Percentiles rank a stretch among this genome's conserved stretches.
phyloP scores from a whole-genome alignment of 176 grass and related monocot genomes.

The Triticum monococcum region DNA sequence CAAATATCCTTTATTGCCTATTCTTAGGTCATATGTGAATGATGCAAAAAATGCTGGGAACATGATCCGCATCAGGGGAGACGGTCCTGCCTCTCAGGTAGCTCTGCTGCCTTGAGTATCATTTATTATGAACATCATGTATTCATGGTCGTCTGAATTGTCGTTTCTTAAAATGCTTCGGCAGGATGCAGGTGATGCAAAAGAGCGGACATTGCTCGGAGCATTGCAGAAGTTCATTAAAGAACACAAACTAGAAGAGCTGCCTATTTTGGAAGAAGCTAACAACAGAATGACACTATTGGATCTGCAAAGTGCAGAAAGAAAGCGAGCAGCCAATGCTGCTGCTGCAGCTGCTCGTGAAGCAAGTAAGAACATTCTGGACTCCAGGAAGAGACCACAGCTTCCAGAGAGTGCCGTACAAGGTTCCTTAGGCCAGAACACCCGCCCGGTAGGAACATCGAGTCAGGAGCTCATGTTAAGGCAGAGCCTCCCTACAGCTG shows the following conservation, averaged over 20 bases:
- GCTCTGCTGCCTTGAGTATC: background rate
- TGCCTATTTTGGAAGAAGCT: constrained; percentile 43
- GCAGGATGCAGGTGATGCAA: constrained; percentile 49
- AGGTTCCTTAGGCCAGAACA: constrained; percentile 17
- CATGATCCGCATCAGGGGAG: constrained; percentile 45
- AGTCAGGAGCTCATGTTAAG: background rate
- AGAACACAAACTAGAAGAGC: constrained; percentile 48
- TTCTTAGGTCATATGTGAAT: constrained; percentile 53
- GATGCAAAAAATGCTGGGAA: constrained; percentile 51
- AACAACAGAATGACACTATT: constrained; percentile 40
- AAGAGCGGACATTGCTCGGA: constrained; percentile 49
- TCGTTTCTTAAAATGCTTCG: constrained; percentile 20
- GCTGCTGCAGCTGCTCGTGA: constrained; percentile 25
- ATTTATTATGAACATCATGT: background rate
- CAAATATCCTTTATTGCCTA: constrained; percentile 45
- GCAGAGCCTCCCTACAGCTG: background rate
- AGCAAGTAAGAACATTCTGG: constrained; percentile 27
- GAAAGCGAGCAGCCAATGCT: constrained; percentile 14
- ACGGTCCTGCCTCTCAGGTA: constrained; percentile 49
- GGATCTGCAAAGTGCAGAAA: constrained; percentile 43
- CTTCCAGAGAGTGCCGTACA: constrained; percentile 11
- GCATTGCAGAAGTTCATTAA: constrained; percentile 52
- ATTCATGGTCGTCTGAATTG: background rate
- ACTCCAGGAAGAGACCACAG: constrained; percentile 18
- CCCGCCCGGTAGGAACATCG: background rate